Evolutionary conservation across 1,284 basidiomycete genomes (phyloP).

Genomic region (Pyrrhoderma lamaoense): DNA sequence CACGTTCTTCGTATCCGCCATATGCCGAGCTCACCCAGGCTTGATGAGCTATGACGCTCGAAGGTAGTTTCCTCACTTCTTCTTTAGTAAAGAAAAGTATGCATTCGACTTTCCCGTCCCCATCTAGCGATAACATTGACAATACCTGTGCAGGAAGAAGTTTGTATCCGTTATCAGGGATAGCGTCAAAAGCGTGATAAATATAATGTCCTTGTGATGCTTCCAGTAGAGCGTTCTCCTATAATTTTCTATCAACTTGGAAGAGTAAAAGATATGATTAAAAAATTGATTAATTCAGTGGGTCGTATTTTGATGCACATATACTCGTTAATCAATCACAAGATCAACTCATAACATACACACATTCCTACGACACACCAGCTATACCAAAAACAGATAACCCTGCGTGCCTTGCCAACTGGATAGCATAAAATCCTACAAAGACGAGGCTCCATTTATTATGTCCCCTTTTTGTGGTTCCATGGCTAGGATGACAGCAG

Average conservation of each 20-base stretch:
- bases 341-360: slow-evolving; percentile 23
- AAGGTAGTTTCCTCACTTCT: slow-evolving; percentile 3
- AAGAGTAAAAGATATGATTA: too few species aligned
- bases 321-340: slow-evolving; percentile 27
- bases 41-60: neutral
- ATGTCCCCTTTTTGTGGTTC: too few species aligned
- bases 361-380: slow-evolving; percentile 21
- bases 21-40: slow-evolving; percentile 11
- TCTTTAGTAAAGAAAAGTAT: slow-evolving; percentile 5
- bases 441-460: too few species aligned
- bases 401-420: too few species aligned
- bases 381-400: slow-evolving; percentile 27
- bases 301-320: slow-evolving; percentile 6
- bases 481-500: too few species aligned
- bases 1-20: slow-evolving; percentile 10
- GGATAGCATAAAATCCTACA: too few species aligned
- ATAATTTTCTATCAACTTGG: too few species aligned
- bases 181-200: slow-evolving; percentile 5
- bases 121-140: slow-evolving; percentile 1
- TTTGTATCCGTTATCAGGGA: neutral
- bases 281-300: too few species aligned
- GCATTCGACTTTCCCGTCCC: slow-evolving; percentile 7
- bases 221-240: slow-evolving; percentile 11
- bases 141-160: slow-evolving; percentile 4
- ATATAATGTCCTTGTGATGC: neutral